These are phyloP conservation scores for Colletotrichum noveboracense DNA, from an alignment of 2,329 filamentous ascomycete species.

Conservation along the genomic window DNA sequence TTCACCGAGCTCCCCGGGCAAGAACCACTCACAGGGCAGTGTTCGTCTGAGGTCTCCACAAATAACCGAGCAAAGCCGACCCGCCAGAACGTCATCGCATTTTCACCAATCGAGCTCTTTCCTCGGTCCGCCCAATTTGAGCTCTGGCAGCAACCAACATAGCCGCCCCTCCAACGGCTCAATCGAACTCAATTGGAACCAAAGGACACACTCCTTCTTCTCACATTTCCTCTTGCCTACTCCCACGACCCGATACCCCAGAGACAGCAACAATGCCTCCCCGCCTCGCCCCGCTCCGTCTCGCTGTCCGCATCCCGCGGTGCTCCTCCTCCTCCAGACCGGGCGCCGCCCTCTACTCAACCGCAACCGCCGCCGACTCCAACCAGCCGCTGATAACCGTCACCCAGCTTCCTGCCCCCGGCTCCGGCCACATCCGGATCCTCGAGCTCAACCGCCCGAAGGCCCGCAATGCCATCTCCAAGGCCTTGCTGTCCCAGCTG, in stretches of 20 bases:
- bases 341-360: conserved; percentile 41
- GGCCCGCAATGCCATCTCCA: conserved; percentile 91
- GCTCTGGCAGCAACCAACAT: not conserved
- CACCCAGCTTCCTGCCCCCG: conserved; percentile 76
- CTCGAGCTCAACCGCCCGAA: conserved; percentile 85
- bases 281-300: conserved; percentile 26
- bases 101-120: conserved; percentile 8
- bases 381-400: conserved; percentile 65
- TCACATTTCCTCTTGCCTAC: not conserved
- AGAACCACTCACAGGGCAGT: not conserved
- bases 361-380: conserved; percentile 43
- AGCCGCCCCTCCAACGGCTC: not conserved
- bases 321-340: not conserved
- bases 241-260: not conserved
- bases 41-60: not conserved
- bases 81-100: conserved; percentile 15
- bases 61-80: conserved; percentile 17
- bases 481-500: conserved; percentile 74
- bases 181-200: not conserved
- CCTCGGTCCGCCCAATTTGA: conserved; percentile 9
- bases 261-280: conserved; percentile 33
- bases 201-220: not conserved
- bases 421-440: conserved; percentile 84
- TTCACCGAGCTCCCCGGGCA: not conserved
- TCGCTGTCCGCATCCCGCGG: conserved; percentile 25